Percentiles rank a stretch among this genome's conserved stretches.
These are phyloP conservation scores for Microdochium bolleyi DNA, from an alignment of 2,329 filamentous ascomycete genomes.

Conservation along the genomic window DNA sequence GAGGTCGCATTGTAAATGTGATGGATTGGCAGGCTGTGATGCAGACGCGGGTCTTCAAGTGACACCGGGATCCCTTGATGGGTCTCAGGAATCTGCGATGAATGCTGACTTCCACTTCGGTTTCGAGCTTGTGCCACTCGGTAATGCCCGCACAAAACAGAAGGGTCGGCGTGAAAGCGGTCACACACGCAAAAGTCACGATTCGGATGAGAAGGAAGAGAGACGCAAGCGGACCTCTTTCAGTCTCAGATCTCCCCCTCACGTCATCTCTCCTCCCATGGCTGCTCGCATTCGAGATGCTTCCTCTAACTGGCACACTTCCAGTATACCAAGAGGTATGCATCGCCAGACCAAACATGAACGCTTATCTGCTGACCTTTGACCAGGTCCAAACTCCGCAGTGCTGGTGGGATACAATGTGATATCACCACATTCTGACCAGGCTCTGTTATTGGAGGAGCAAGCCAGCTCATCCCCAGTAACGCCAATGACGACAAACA, in stretches of 20 bases:
- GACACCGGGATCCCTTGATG: slow-evolving; percentile 4
- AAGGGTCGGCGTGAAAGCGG: slow-evolving; percentile 15
- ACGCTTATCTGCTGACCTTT: too few relatives aligned
- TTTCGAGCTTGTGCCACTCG: slow-evolving; percentile 17
- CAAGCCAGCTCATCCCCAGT: not conserved
- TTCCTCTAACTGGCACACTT: not conserved
- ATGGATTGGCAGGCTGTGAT: slow-evolving; percentile 4
- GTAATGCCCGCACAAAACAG: slow-evolving; percentile 12
- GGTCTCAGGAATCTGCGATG: slow-evolving; percentile 1
- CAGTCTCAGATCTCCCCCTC: slow-evolving; percentile 1
- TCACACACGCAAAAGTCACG: slow-evolving; percentile 11
- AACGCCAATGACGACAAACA: not conserved
- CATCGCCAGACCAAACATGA: not conserved
- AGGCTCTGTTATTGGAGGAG: not conserved
- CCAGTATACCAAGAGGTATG: not conserved
- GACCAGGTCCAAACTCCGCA: not conserved
- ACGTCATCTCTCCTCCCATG: not conserved
- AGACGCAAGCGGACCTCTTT: slow-evolving; percentile 2
- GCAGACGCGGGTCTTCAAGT: not conserved
- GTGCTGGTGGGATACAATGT: not conserved
- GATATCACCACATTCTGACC: not conserved
- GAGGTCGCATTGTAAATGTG: slow-evolving; percentile 1
- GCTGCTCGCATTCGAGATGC: not conserved
- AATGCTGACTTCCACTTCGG: slow-evolving; percentile 12
- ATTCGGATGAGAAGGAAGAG: slow-evolving; percentile 7